Base-by-base conservation (phyloP, 441 rosid species). In the Populus hybrid region DNA sequence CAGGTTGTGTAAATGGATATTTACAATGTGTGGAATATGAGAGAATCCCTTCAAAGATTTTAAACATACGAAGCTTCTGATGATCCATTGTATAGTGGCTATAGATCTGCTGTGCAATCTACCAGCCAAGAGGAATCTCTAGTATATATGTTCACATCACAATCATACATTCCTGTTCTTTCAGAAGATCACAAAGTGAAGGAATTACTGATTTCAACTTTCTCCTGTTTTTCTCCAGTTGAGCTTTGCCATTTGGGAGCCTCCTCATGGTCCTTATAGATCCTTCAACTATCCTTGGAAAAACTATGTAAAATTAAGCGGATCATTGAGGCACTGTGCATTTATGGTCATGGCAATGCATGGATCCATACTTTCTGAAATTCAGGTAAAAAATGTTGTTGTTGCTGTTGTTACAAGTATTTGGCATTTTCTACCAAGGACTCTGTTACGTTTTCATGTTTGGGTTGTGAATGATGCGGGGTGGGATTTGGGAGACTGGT, bases 291-390 rank as follows among this genome's bases (percentile, higher is more conserved):
- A 90, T 79, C 97, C 94, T 0, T 90, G 94, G 97, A 79, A 82
- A 74, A 87, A 81, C 79, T 91, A 86, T 64, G 87, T 87, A 69
- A 82, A 90, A 87, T 66, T 91, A 67, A 86, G 97, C 73, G 93
- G 93, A 67, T 89, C 97, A 1, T 64, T 91, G 66, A 86, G 91
- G 83, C 94, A 91, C 74, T 90, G 94, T 30, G 94, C 97, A 26
- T 90, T 91, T 81, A 87, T 84, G 93, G 91, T 90, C 59, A 91
- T 91, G 93, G 97, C 97, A 5, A 84, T 91, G 88, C 96, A 91
- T 78, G 94, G 96, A 21, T 91, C 92, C 85, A 87, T 90, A 57
- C 92, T 90, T 78, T 87, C 97, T 0, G 93, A 90, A 84, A 91
- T 91, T 77, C 97, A 91, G 94, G 97, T 90, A 67, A 42, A 71